These are phyloP conservation scores for Wallacemonas rigidus DNA, from an alignment of 208 protist species.

Conservation along the genomic window DNA sequence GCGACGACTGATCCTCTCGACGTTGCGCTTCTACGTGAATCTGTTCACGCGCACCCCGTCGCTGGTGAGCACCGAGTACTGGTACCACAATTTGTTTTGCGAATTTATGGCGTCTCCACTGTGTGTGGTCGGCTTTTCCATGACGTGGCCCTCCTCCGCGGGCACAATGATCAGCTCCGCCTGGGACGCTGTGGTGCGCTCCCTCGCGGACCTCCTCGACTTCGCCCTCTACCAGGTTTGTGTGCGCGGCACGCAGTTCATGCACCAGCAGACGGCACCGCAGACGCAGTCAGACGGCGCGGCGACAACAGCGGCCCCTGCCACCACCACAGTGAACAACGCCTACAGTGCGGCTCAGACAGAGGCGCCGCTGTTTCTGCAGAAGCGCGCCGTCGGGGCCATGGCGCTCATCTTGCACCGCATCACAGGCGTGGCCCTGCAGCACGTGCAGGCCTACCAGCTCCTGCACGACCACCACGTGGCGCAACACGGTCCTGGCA, in stretches of 20 bases:
- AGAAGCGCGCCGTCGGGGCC: slow-evolving; percentile 22
- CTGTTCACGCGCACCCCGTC: slow-evolving; percentile 51
- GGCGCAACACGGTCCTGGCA: neutral
- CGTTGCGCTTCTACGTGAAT: slow-evolving; percentile 54
- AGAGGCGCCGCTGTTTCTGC: slow-evolving; percentile 7
- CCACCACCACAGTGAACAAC: neutral
- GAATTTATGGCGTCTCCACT: slow-evolving; percentile 74
- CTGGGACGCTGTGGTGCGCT: slow-evolving; percentile 28
- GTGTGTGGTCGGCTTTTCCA: slow-evolving; percentile 67
- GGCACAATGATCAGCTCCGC: slow-evolving; percentile 35
- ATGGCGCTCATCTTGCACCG: slow-evolving; percentile 35
- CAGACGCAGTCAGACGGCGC: neutral
- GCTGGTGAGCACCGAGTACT: slow-evolving; percentile 51
- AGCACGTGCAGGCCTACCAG: neutral
- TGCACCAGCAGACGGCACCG: slow-evolving; percentile 1
- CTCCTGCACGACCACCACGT: neutral
- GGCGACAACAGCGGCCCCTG: neutral
- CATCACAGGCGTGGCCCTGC: slow-evolving; percentile 31
- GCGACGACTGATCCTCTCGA: slow-evolving; percentile 47
- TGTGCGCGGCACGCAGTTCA: neutral
- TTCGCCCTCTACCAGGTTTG: slow-evolving; percentile 23
- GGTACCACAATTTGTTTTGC: slow-evolving; percentile 41
- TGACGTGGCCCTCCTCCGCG: slow-evolving; percentile 28
- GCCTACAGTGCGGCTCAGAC: neutral
- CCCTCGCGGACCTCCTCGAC: slow-evolving; percentile 24